A percentile compares a stretch with the other conserved stretches of the same genome.
Evolutionary conservation across 306 rosid species (phyloP).

Genomic region (Trifolium subterraneum): DNA sequence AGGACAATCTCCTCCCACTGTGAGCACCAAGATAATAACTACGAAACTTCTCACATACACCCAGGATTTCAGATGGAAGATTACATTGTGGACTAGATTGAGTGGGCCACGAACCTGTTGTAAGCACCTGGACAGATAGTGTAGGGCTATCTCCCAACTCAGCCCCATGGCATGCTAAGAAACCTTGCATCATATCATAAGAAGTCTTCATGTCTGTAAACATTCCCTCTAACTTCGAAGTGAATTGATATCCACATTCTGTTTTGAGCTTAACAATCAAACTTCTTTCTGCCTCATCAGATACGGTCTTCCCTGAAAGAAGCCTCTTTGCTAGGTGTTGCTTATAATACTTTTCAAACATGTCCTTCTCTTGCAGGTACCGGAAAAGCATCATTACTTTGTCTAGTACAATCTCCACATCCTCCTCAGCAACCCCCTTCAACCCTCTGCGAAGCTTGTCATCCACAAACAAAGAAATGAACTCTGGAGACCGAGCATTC

Average conservation of each 20-base stretch:
- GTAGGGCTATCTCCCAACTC: constrained; percentile 54
- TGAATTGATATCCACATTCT: constrained; percentile 66
- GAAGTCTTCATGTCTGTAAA: constrained; percentile 69
- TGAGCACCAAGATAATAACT: constrained; percentile 60
- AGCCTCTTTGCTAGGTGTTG: constrained; percentile 67
- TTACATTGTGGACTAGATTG: constrained; percentile 60
- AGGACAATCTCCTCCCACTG: constrained; percentile 61
- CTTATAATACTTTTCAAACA: constrained; percentile 65
- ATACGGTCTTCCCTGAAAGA: constrained; percentile 57
- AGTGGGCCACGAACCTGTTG: constrained; percentile 70
- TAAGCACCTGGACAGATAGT: constrained; percentile 58
- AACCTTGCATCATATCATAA: constrained; percentile 54
- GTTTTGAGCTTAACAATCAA: constrained; percentile 65
- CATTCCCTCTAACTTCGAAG: constrained; percentile 65
- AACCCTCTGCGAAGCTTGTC: constrained; percentile 63
- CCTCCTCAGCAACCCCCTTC: constrained; percentile 65
- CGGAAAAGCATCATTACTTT: constrained; percentile 72
- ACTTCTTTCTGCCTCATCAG: constrained; percentile 67
- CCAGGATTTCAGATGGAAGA: constrained; percentile 55
- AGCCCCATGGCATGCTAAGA: constrained; percentile 45
- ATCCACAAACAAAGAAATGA: constrained; percentile 65
- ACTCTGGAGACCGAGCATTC: constrained; percentile 65
- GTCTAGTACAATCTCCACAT: constrained; percentile 62
- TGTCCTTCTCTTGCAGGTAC: constrained; percentile 64
- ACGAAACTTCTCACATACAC: constrained; percentile 57